A percentile compares a stretch with the other conserved stretches of the same genome.
These are phyloP conservation scores for Nigrograna mackinnonii DNA, from an alignment of 2,329 filamentous ascomycete genomes.

Conservation along the genomic window DNA sequence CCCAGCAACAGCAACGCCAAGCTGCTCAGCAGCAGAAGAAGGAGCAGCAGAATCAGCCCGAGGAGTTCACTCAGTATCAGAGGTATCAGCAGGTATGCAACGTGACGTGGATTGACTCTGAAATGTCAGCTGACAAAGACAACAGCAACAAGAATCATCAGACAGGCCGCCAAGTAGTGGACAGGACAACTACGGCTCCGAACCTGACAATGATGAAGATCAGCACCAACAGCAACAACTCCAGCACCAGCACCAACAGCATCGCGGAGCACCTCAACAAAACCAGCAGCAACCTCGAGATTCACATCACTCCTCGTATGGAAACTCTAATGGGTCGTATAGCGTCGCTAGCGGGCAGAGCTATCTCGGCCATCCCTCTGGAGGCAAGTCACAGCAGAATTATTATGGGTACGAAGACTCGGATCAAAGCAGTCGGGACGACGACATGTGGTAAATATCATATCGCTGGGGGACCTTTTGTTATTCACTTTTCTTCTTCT, in stretches of 20 bases:
- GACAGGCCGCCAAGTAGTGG: too few species aligned
- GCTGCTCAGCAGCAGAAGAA: slow-evolving; percentile 45
- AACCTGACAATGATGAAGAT: slow-evolving; percentile 12
- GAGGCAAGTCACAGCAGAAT: slow-evolving; percentile 17
- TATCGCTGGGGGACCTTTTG: not conserved
- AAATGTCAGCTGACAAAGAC: slow-evolving; percentile 56
- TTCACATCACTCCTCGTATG: slow-evolving; percentile 36
- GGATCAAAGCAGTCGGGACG: slow-evolving; percentile 33
- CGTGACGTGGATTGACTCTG: too few species aligned
- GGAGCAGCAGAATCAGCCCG: slow-evolving; percentile 43
- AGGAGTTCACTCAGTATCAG: slow-evolving; percentile 45
- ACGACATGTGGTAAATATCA: slow-evolving; percentile 42
- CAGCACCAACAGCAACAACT: slow-evolving; percentile 1
- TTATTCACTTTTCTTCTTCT: not conserved
- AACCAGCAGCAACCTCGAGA: slow-evolving; percentile 23
- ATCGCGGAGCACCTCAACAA: too few species aligned
- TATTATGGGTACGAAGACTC: slow-evolving; percentile 33
- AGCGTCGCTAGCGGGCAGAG: slow-evolving; percentile 41
- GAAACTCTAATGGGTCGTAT: slow-evolving; percentile 32
- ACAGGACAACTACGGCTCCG: slow-evolving; percentile 11
- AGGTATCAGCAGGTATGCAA: slow-evolving; percentile 40
- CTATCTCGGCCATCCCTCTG: slow-evolving; percentile 33
- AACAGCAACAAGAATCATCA: slow-evolving; percentile 59
- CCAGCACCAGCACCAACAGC: not conserved
- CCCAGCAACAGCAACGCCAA: slow-evolving; percentile 68